Evolutionary conservation across 176 grass and related monocot species (phyloP).

Genomic region (Tuctoria greenei): DNA sequence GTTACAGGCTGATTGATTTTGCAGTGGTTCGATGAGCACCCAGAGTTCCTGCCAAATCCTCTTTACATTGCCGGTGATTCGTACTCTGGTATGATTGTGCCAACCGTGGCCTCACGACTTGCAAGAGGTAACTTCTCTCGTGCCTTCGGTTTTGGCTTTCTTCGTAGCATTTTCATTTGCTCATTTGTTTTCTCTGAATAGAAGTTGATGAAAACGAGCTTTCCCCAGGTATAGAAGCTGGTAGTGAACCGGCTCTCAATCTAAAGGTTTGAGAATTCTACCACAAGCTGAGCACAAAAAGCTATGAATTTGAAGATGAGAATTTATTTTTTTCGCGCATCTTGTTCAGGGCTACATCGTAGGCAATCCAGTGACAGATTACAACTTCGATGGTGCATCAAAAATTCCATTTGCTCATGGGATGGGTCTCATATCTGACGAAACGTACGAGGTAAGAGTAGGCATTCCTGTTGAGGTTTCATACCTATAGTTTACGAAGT

Average conservation of each 20-base stretch:
- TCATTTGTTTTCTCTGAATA: background rate
- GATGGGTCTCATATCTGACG: conserved; percentile 62
- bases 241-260: conserved; percentile 31
- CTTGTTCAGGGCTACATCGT: conserved; percentile 56
- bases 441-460: conserved; percentile 55
- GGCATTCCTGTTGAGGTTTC: background rate
- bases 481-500: background rate
- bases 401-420: conserved; percentile 59
- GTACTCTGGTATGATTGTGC: conserved; percentile 59
- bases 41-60: conserved; percentile 52
- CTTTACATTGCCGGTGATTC: conserved; percentile 75
- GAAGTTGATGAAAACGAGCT: background rate
- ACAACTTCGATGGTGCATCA: conserved; percentile 31
- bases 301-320: background rate
- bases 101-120: conserved; percentile 47
- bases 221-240: conserved; percentile 37
- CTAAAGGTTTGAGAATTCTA: conserved; percentile 46
- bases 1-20: background rate
- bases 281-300: background rate
- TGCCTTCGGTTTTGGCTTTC: background rate
- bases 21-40: conserved; percentile 69
- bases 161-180: background rate
- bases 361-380: conserved; percentile 62
- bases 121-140: conserved; percentile 33
- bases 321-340: background rate